Conservation (phyloP, 495 filamentous ascomycete species). For the Aspergillus mulundensis region DNA sequence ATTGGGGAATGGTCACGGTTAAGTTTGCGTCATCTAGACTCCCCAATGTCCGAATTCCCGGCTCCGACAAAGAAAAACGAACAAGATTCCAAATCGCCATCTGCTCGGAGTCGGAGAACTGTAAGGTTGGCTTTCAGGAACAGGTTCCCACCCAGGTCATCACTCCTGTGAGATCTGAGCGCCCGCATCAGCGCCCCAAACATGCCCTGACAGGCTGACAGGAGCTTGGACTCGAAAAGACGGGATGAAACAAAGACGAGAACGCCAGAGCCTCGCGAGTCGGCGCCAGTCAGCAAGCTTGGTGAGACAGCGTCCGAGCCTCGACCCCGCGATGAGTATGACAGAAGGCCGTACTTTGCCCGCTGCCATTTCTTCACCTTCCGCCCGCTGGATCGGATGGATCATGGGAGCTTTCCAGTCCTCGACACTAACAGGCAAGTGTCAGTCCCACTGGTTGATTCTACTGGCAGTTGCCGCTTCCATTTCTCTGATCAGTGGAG, state of each 20-base stretch:
- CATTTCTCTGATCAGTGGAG: conserved; percentile 3
- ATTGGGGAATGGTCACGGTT: background rate
- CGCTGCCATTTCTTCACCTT: background rate
- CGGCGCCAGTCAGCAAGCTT: background rate
- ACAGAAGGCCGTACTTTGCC: conserved; percentile 6
- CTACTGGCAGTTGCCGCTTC: background rate
- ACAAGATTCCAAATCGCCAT: too few species aligned
- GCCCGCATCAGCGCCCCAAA: background rate
- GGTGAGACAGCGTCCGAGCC: background rate
- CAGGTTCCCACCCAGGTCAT: background rate
- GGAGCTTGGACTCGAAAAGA: background rate
- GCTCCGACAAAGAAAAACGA: background rate
- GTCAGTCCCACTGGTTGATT: background rate
- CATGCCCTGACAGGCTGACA: background rate
- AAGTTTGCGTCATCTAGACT: background rate
- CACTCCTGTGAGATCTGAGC: background rate
- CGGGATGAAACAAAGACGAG: background rate
- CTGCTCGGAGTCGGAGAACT: too few species aligned
- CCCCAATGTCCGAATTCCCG: background rate
- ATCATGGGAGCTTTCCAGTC: background rate
- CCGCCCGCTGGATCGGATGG: background rate
- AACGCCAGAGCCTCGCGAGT: background rate
- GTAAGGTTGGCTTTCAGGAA: background rate
- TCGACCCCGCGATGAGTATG: conserved; percentile 8
- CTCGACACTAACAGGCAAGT: background rate